Evolutionary conservation across 768 basidiomycete genomes (phyloP), one percentile per base, ranked within the genome.

Genomic region (Paxillus ammoniavirescens): DNA sequence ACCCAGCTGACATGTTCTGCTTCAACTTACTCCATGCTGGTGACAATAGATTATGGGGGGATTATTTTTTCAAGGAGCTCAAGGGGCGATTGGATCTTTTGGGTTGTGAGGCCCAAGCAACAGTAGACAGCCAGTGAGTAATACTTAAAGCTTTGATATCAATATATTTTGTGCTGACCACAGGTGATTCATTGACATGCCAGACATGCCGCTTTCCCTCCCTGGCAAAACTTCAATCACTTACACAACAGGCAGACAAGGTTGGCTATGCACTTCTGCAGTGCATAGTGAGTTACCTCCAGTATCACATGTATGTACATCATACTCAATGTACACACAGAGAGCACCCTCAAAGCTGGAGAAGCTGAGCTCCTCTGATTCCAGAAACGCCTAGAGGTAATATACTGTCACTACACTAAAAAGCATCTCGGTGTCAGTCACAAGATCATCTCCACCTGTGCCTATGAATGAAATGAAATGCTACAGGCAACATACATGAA

Each of bases 181-280:
- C 23, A 26, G 23, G 23, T 26, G 23, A 26, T 26, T 26, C n/a
- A n/a, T n/a, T n/a, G n/a, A n/a, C 23, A 26, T 26, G 23, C 48
- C 13, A 15, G 17, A 76, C 70, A 40, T 45, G 70, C 4, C 47
- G 55, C 14, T n/a, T 54, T 72, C 35, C 67, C 73, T 8, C 49
- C 61, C 0, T 76, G 73, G 75, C 38, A 61, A 6, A 65, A 61
- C 26, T 42, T 77, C 12, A 68, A 68, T 40, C 73, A 72, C 42
- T 26, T 26, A 26, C 23, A 26, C 5, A 5, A 26, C 23, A 26
- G 23, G 23, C 23, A 5, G 45, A 13, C 14, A 18, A 49, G 26
- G 17, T 38, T 13, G 70, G 65, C 1, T 69, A 64, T 54, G 12
- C 51, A 0, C 58, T 75, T 1, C 56, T 75, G 1, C 26, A 62